phyloP scores from a whole-genome alignment of 2,329 filamentous ascomycete species.

The Sclerotinia trifoliorum region DNA sequence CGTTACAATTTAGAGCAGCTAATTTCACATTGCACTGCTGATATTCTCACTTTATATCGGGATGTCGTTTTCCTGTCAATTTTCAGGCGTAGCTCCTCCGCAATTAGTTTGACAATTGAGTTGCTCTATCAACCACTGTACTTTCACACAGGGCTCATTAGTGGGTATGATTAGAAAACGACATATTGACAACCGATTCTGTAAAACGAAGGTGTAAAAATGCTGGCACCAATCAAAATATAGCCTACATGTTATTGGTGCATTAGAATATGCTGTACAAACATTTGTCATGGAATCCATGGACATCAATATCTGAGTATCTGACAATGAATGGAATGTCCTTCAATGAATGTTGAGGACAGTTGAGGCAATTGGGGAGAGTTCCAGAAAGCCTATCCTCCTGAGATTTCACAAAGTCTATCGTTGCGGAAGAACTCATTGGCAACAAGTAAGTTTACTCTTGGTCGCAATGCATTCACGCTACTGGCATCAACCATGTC shows the following conservation, averaged over 20 bases:
- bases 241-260: neutral
- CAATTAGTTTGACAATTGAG: neutral
- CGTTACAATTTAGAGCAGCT: neutral
- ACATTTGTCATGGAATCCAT: neutral
- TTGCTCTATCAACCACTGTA: neutral
- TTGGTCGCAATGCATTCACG: neutral
- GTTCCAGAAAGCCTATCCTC: neutral
- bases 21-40: neutral
- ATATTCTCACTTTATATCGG: neutral
- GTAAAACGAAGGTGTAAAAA: neutral
- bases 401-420: no score
- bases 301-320: neutral
- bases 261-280: neutral
- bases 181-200: neutral
- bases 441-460: neutral
- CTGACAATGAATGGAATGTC: neutral
- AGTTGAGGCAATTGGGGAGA: neutral
- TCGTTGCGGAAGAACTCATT: neutral
- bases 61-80: neutral
- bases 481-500: neutral
- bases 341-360: neutral
- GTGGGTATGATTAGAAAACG: neutral
- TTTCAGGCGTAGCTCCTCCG: neutral
- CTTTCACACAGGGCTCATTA: neutral
- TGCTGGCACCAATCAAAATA: conserved; percentile 9